Evolutionary conservation across 2,329 filamentous ascomycete species (phyloP), one percentile per base, ranked within the genome.

Genomic region (Pseudocercospora fijiensis): DNA sequence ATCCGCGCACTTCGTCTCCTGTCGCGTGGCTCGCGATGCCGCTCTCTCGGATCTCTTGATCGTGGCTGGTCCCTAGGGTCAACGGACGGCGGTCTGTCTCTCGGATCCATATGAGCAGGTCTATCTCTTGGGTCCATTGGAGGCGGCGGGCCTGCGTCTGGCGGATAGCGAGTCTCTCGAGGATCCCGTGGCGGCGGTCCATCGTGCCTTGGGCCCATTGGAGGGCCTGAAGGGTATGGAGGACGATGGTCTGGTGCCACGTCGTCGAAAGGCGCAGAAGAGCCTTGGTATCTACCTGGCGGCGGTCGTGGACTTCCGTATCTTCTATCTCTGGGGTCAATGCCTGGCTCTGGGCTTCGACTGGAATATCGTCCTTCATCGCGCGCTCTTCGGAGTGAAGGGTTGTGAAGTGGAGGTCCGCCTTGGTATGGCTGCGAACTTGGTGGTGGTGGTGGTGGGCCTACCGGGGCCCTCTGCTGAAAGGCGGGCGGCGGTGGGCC

Each of bases 321-420:
- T 43, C 59, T 47, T 59, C 63, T 30, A 9, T 62, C 63, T 20
- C 61, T 56, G 13, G 57, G 41, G 47, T 58, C 27, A 16, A 8
- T 28, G 8, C 64, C 64, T 13, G 60, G 57, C 47, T 60, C 66
- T 30, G 66, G 66, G 60, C 66, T 68, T 16, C 63, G 60, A 27
- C 67, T 67, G 6, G 59, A 49, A 37, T 67, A 67, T 24, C 67
- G 52, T 26, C 43, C 66, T 10, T 64, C 49, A 51, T 55, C 64
- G 45, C 61, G 65, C 20, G 63, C 43, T 53, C 66, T 58, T 13
- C 67, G 57, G 16, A 67, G 58, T 4, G 67, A 69, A 37, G 65
- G 65, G 45, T 69, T 64, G 37, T 63, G 59, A 22, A 66, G 41
- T n/a, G 64, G 61, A 4, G 52, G 61, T 11, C 67, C 67, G 7